Base-by-base conservation (phyloP, 2,329 filamentous ascomycete species). In the Phoma sp. region DNA sequence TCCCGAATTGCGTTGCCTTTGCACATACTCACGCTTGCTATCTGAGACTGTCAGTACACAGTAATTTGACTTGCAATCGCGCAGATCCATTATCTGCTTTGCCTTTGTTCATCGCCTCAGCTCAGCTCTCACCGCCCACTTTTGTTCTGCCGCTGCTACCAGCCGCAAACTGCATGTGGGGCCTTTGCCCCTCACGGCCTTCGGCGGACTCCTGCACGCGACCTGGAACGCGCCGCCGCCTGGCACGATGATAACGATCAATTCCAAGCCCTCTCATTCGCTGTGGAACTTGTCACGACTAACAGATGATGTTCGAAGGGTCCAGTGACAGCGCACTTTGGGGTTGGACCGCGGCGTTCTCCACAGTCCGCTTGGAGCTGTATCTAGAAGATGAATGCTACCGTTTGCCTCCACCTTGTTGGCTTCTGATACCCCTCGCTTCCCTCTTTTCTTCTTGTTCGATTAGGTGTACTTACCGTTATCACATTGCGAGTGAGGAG, bases 191-290 rank as follows among this genome's bases (percentile, higher is more conserved):
- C 53, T 56, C 53, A 41, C 65, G 66, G 66, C 51, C 56, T 61
- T 66, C 64, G 66, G 55, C 66, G 66, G 66, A 59, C 63, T 66
- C 66, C 66, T 63, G 56, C 57, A 51, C 47, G 55, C 58, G 52
- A 55, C 36, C 52, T 46, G 37, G 50, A 55, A 50, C 41, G 36
- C 52, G 42, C 52, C 52, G 46, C 52, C 30, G 50, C 42, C 44
- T 40, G n/a, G 18, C 22, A 53, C 38, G 2, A 23, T 30, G 52
- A 55, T 55, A 55, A 50, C 46, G 56, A 64, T 46, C 52, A 42
- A 55, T 41, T 46, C 44, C 55, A 39, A 38, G 38, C 32, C 39
- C 13, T 53, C 23, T 64, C 57, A 65, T 67, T 67, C 59, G 62
- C 41, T 40, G 40, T 13, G 6, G 4, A 40, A 29, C 32, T 49